Conservation (phyloP, 345 rosid species). For the Odontarrhena argentea region DNA sequence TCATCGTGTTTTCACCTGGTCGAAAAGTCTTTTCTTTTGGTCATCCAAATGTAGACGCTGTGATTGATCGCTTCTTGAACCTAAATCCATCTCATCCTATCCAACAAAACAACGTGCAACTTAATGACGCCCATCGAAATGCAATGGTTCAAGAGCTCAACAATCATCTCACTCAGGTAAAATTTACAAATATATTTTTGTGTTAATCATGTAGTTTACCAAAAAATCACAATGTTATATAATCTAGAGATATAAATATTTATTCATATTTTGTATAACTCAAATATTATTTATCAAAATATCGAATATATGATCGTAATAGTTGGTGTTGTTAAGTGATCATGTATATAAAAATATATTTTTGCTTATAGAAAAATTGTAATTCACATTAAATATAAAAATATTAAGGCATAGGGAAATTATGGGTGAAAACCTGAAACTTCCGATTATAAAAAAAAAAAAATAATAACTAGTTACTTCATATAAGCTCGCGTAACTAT, state of each 20-base stretch:
- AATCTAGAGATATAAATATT: not conserved
- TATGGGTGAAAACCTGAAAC: too few relatives aligned
- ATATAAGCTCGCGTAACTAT: not conserved
- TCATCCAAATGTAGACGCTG: slow-evolving; percentile 50
- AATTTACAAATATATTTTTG: not conserved
- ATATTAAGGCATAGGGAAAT: too few relatives aligned
- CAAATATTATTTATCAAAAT: not conserved
- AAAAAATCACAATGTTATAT: not conserved
- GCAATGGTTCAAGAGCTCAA: slow-evolving; percentile 53
- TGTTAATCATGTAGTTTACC: not conserved
- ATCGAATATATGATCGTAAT: not conserved
- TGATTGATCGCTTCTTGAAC: slow-evolving; percentile 42
- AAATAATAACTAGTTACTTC: not conserved
- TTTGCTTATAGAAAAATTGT: not conserved
- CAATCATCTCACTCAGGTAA: slow-evolving; percentile 46
- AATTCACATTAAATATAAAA: too few relatives aligned
- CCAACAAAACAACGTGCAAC: slow-evolving; percentile 13
- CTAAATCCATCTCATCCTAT: slow-evolving; percentile 8
- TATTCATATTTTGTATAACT: not conserved
- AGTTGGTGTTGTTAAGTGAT: not conserved
- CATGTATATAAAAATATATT: not conserved
- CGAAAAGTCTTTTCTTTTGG: slow-evolving; percentile 62
- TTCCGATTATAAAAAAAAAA: not conserved
- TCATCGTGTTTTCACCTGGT: slow-evolving; percentile 36
- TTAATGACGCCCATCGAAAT: slow-evolving; percentile 47